A percentile compares a stretch with the other conserved stretches of the same genome.
phyloP scores from a whole-genome alignment of 208 protist species.

The Wallacemonas sp. region DNA sequence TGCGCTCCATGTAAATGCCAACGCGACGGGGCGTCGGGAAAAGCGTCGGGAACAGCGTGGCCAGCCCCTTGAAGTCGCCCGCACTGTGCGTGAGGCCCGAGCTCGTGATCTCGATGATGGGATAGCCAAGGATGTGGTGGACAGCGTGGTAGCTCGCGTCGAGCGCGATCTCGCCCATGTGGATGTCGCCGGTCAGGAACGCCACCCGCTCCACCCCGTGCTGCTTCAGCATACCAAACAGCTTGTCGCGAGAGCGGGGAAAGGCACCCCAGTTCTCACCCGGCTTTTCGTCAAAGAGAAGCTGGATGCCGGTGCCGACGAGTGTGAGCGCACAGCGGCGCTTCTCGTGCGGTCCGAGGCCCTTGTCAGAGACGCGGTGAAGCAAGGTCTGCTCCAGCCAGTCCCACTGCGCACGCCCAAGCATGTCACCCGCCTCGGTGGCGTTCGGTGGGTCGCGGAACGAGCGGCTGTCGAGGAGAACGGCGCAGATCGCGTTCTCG shows the following conservation, averaged over 20 bases:
- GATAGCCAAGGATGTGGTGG: conserved; percentile 48
- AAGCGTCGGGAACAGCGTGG: conserved; percentile 38
- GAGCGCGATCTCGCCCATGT: conserved; percentile 77
- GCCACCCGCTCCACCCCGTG: conserved; percentile 55
- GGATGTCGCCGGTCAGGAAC: conserved; percentile 86
- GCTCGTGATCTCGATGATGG: conserved; percentile 76
- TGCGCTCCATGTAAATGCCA: conserved; percentile 64
- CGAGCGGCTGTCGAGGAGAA: conserved; percentile 86
- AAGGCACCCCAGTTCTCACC: conserved; percentile 80
- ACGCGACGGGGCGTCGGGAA: conserved; percentile 53
- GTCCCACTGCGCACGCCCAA: conserved; percentile 77
- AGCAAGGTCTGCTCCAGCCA: conserved; percentile 66
- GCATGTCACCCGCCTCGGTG: conserved; percentile 62
- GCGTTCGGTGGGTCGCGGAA: conserved; percentile 62
- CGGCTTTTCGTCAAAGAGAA: conserved; percentile 77
- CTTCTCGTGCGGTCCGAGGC: conserved; percentile 23
- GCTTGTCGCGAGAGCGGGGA: conserved; percentile 49
- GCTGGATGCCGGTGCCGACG: conserved; percentile 74
- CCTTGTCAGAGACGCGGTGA: conserved; percentile 24
- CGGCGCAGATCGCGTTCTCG: conserved; percentile 52
- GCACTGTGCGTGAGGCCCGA: conserved; percentile 83
- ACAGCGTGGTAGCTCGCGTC: conserved; percentile 47
- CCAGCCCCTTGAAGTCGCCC: conserved; percentile 40
- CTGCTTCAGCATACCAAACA: conserved; percentile 49
- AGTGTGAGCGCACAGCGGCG: conserved; percentile 56